Conservation (phyloP, 2,329 filamentous ascomycete species). For the Fusarium penzigii region DNA sequence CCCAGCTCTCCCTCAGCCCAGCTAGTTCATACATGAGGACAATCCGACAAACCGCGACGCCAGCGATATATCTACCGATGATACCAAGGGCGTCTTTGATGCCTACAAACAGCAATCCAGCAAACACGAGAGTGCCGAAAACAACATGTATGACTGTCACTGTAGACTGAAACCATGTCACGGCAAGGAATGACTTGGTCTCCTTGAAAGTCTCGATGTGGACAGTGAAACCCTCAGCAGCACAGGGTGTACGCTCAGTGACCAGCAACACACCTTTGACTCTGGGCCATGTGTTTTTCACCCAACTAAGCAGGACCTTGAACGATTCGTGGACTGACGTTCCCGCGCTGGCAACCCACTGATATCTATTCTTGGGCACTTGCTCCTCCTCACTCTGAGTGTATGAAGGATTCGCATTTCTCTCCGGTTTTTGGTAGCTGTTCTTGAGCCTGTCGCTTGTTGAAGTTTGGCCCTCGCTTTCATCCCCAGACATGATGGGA, state of each 20-base stretch:
- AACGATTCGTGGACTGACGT: too few relatives aligned
- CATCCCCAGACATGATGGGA: too few relatives aligned
- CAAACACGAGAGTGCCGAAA: conserved; percentile 7
- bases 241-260: conserved; percentile 2
- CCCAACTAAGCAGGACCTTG: not conserved
- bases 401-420: not conserved
- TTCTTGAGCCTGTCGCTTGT: too few relatives aligned
- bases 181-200: not conserved
- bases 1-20: conserved; percentile 1
- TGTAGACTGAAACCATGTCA: conserved; percentile 5
- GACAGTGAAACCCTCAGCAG: not conserved
- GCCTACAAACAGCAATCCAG: conserved; percentile 4
- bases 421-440: not conserved
- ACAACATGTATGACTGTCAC: conserved; percentile 5
- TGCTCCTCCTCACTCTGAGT: not conserved
- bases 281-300: not conserved
- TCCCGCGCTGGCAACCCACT: too few relatives aligned
- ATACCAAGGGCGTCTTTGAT: conserved; percentile 5
- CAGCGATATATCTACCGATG: conserved; percentile 5
- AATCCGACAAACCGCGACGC: conserved; percentile 1
- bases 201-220: not conserved
- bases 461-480: too few relatives aligned
- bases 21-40: conserved; percentile 10
- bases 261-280: not conserved
- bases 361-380: not conserved